Evolutionary conservation across 2,329 filamentous ascomycete genomes (phyloP), one percentile per base, ranked within the genome.

Genomic region (Fulvia fulva): DNA sequence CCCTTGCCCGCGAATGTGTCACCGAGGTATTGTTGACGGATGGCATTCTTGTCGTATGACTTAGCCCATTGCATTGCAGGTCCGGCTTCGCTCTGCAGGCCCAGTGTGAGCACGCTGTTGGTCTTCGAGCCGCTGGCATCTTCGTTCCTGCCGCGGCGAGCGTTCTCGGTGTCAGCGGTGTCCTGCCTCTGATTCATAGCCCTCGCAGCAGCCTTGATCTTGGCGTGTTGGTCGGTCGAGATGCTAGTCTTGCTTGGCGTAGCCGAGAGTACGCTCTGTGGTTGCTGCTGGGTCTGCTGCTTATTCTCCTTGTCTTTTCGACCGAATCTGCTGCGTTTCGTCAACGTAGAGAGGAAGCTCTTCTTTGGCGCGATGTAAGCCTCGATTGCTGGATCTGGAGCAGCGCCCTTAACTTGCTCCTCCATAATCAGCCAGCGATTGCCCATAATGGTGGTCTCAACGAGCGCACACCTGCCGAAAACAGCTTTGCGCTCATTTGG

Each of bases 281-380:
- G 73, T 66, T 56, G 41, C 16, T 59, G 55, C 11, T 51, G 43
- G 19, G 30, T 51, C 21, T 58, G 45, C 49, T 85, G 81, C 70
- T 89, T 90, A 21, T 49, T 64, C 1, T 83, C 83, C 2, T 89
- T 90, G 73, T 89, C 90, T 69, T 87, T 83, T 62, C 91, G 85
- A 46, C 81, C 82, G 9, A 85, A 73, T 67, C 84, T 85, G 43
- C 88, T 86, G 12, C 90, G 92, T 77, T 89, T 81, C 1, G 81
- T 82, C 68, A 87, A 96, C 71, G 90, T 90, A 74, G 97, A 96
- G 22, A 71, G 53, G 44, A 47, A 47, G 67, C 94, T 90, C 43
- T 97, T 97, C 83, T 97, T 97, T 73, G 96, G 91, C 0, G 90
- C 91, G 67, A 97, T 90, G 67, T 96, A 96, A 0, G 91, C 91